A percentile compares a stretch with the other conserved stretches of the same genome.
These are phyloP conservation scores for Selaginella moellendorffii DNA, from an alignment of 75 land plant species.

Conservation along the genomic window DNA sequence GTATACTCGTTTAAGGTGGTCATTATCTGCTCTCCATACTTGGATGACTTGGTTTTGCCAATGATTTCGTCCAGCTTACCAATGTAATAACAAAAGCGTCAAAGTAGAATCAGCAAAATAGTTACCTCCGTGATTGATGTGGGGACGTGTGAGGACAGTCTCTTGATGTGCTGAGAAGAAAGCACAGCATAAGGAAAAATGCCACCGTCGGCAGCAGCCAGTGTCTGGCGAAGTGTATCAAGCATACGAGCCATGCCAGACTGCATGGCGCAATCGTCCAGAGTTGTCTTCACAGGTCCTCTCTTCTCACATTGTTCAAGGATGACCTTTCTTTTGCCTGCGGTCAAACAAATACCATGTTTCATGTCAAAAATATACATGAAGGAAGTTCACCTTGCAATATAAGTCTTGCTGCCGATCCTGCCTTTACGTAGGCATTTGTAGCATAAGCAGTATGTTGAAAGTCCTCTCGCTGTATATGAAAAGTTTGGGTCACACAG, in stretches of 20 bases:
- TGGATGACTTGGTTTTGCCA: slow-evolving; percentile 61
- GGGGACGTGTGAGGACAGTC: slow-evolving; percentile 36
- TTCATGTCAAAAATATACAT: no score
- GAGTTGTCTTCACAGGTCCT: slow-evolving; percentile 12
- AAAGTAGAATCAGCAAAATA: slow-evolving; percentile 2
- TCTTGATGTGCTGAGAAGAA: slow-evolving; percentile 66
- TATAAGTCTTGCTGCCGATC: slow-evolving; percentile 41
- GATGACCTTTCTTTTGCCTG: slow-evolving; percentile 49
- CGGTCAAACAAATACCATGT: not conserved
- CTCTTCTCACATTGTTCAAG: slow-evolving; percentile 30
- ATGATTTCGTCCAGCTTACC: slow-evolving; percentile 67
- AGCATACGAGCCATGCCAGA: slow-evolving; percentile 49
- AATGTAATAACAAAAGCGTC: slow-evolving; percentile 1
- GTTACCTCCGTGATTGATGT: slow-evolving; percentile 39
- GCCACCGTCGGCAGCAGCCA: slow-evolving; percentile 52
- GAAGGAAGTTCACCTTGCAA: slow-evolving; percentile 45
- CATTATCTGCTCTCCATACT: slow-evolving; percentile 61
- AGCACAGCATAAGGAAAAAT: slow-evolving; percentile 83
- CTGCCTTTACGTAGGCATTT: slow-evolving; percentile 75
- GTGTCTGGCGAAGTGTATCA: slow-evolving; percentile 60
- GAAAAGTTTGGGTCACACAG: not conserved
- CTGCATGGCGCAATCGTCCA: slow-evolving; percentile 8
- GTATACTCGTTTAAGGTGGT: slow-evolving; percentile 25
- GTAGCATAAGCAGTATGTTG: slow-evolving; percentile 98
- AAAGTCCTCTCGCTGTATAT: slow-evolving; percentile 76